Conservation (phyloP, 2,329 filamentous ascomycete species). For the Penicillium sp. region DNA sequence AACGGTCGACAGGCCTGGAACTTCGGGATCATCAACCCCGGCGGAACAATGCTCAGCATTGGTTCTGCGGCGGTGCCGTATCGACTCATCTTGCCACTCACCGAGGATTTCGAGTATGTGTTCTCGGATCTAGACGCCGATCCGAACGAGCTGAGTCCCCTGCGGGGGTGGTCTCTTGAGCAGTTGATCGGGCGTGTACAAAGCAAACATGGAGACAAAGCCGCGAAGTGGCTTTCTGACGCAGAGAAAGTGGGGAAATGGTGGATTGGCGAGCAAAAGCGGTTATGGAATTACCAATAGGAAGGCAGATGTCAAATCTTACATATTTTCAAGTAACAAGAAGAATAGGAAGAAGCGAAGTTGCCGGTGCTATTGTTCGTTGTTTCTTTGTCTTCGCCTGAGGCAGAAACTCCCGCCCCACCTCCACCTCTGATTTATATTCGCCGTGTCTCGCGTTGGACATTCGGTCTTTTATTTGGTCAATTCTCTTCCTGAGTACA, state of each 20-base stretch:
- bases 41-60: constrained; percentile 55
- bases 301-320: not conserved
- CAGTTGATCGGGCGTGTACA: constrained; percentile 27
- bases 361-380: constrained; percentile 4
- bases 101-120: constrained; percentile 60
- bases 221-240: constrained; percentile 34
- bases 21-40: constrained; percentile 33
- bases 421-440: constrained; percentile 16
- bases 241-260: constrained; percentile 37
- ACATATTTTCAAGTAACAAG: not conserved
- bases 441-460: constrained; percentile 1
- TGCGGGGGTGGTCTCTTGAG: constrained; percentile 31
- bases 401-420: constrained; percentile 26
- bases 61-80: constrained; percentile 68
- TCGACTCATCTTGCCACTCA: constrained; percentile 69
- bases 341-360: constrained; percentile 9
- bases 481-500: not conserved
- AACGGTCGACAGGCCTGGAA: constrained; percentile 36
- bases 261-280: constrained; percentile 37
- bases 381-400: constrained; percentile 28
- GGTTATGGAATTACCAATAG: constrained; percentile 23
- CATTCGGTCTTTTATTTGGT: not conserved
- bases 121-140: constrained; percentile 36
- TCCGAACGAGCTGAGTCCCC: constrained; percentile 30
- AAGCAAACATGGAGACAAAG: constrained; percentile 29